Base-by-base conservation (phyloP, 768 basidiomycete genomes). In the Hygrophoropsis aurantiaca region DNA sequence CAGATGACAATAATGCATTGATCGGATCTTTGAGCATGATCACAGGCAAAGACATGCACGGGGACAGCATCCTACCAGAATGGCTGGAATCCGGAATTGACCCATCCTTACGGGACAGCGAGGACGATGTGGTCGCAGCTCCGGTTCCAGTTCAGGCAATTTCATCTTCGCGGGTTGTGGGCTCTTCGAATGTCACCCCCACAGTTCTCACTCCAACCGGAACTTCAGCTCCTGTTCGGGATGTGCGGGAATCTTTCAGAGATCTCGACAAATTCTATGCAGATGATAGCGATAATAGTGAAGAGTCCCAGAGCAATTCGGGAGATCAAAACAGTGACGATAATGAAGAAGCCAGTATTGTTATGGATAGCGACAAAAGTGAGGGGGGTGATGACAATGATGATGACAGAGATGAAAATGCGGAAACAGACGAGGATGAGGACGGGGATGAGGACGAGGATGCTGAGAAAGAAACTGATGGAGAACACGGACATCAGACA, bases 81-180 rank as follows among this genome's bases (percentile, higher is more conserved):
- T 97, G 94, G 94, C 74, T 88, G 5, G 91, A 94, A 63, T 74
- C 80, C 45, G 93, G 92, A 0, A 90, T 90, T 4, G 90, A 93
- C 54, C 69, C 88, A 1, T 73, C 78, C 0, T 66, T 97, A 46
- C 78, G 94, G 48, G 86, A 92, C 50, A 73, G 70, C 16, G 79
- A 77, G 38, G 83, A 85, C 9, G 85, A 86, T 46, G 54, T 54
- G 1, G 58, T 58, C n/a, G 58, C 54, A 2, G 24, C 35, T 19
- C 60, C 65, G 25, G 62, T 68, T 18, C 60, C 58, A 7, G 59
- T 64, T 16, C 67, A 68, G 26, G 73, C 76, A 2, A 66, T 79
- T 36, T 74, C 73, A n/a, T 54, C 78, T 61, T 39, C 59, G 26
- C 62, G 48, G 13, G 44, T 59, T 9, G 50, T 67, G 21, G 67